phyloP scores from a whole-genome alignment of 78 protist genomes.

The Bodo saltans region DNA sequence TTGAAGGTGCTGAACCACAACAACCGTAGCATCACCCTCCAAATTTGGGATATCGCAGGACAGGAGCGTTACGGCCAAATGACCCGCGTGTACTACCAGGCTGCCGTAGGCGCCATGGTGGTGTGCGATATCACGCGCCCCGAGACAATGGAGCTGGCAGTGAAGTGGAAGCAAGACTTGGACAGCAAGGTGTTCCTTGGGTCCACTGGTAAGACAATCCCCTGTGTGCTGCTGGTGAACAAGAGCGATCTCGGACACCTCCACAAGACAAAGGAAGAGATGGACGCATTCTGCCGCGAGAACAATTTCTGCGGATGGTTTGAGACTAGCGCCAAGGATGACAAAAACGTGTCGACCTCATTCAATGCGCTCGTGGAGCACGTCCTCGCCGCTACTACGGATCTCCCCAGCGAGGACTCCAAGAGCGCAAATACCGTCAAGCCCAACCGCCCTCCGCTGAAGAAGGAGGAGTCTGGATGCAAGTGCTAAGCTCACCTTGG shows the following conservation, averaged over 20 bases:
- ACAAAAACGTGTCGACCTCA: conserved; percentile 71
- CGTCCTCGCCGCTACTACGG: conserved; percentile 50
- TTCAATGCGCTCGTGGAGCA: conserved; percentile 59
- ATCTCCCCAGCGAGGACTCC: too few relatives aligned
- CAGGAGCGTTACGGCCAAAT: conserved; percentile 74
- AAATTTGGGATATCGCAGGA: conserved; percentile 73
- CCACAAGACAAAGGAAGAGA: neutral
- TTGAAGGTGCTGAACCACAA: conserved; percentile 71
- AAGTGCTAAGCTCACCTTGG: too few relatives aligned
- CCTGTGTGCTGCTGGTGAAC: conserved; percentile 86
- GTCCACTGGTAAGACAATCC: conserved; percentile 49
- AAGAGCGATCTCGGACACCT: conserved; percentile 52
- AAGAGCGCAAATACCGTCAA: too few relatives aligned
- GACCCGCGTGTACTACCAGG: conserved; percentile 91
- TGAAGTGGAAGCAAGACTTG: conserved; percentile 87
- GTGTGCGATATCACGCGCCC: conserved; percentile 79
- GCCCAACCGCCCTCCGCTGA: too few relatives aligned
- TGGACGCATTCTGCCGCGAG: conserved; percentile 65
- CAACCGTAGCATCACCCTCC: conserved; percentile 71
- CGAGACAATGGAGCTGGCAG: conserved; percentile 75
- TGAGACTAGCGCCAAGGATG: conserved; percentile 80
- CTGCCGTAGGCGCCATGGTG: conserved; percentile 91
- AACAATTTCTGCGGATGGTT: conserved; percentile 75
- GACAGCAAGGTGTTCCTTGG: conserved; percentile 55
- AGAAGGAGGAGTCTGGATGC: too few relatives aligned